Conservation (phyloP, 2,329 filamentous ascomycete genomes). For the Colletotrichum spinosum region DNA sequence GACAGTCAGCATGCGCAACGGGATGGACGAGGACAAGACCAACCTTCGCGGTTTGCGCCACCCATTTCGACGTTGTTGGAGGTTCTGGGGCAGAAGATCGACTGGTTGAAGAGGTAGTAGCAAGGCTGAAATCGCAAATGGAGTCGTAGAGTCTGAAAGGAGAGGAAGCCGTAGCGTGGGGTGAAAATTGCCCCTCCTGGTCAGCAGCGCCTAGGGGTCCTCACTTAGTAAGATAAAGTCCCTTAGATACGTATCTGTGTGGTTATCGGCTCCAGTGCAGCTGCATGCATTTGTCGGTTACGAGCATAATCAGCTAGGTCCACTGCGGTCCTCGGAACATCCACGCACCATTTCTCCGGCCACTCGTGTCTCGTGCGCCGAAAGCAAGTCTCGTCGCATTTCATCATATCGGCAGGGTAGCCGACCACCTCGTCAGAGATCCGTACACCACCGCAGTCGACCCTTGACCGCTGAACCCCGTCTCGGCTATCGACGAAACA, state of each 20-base stretch:
- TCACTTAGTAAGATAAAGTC: neutral
- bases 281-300: neutral
- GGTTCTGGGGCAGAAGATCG: constrained; percentile 12
- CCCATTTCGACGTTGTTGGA: constrained; percentile 47
- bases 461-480: constrained; percentile 31
- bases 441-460: constrained; percentile 9
- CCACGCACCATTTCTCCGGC: constrained; percentile 22
- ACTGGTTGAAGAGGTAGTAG: constrained; percentile 18
- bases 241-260: too few relatives aligned
- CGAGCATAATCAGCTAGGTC: neutral
- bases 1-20: constrained; percentile 10
- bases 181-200: constrained; percentile 39
- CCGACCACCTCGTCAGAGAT: too few relatives aligned
- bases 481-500: constrained; percentile 9
- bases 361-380: constrained; percentile 24
- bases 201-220: constrained; percentile 22
- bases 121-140: constrained; percentile 27
- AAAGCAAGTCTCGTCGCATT: constrained; percentile 29
- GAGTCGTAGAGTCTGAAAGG: constrained; percentile 12
- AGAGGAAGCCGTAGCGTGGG: constrained; percentile 30
- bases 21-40: constrained; percentile 27
- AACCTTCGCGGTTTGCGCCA: constrained; percentile 53
- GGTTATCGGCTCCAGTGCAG: too few relatives aligned
- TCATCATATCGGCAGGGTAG: constrained; percentile 12
- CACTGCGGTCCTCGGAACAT: constrained; percentile 24